A percentile compares a stretch with the other conserved stretches of the same genome.
phyloP scores from a whole-genome alignment of 257 asterid species.

The Gentiana straminea region DNA sequence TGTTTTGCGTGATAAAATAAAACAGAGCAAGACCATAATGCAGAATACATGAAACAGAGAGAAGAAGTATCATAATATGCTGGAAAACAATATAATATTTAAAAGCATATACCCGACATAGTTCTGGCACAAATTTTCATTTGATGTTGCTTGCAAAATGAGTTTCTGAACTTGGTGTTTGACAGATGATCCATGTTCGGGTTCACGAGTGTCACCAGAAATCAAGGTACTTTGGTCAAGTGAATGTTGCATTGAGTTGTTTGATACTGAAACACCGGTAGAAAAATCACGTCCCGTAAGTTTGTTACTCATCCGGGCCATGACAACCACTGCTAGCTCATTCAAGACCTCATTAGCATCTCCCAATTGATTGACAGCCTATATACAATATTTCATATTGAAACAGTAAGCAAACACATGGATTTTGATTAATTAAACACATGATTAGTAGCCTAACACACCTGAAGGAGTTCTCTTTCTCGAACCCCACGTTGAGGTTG shows the following conservation, averaged over 20 bases:
- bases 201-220: slow-evolving; percentile 70
- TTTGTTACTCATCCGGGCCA: slow-evolving; percentile 97
- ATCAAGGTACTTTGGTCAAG: slow-evolving; percentile 54
- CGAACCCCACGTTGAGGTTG: slow-evolving; percentile 88
- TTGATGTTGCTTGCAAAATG: slow-evolving; percentile 82
- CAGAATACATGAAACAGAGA: not conserved
- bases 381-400: slow-evolving; percentile 4
- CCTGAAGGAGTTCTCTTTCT: slow-evolving; percentile 96
- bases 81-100: not conserved
- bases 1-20: no score
- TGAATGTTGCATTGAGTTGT: slow-evolving; percentile 48
- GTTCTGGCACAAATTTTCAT: slow-evolving; percentile 92
- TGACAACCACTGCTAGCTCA: slow-evolving; percentile 90
- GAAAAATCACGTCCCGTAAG: slow-evolving; percentile 95
- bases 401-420: slow-evolving; percentile 2
- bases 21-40: no score
- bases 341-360: slow-evolving; percentile 98
- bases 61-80: not conserved
- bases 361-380: slow-evolving; percentile 96
- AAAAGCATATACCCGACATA: slow-evolving; percentile 71
- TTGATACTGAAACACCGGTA: slow-evolving; percentile 38
- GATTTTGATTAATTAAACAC: not conserved
- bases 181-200: slow-evolving; percentile 91
- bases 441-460: slow-evolving; percentile 15
- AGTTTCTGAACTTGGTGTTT: slow-evolving; percentile 93